Base-by-base conservation (phyloP, 169 alveolate species). In the Plasmodium cynomolgi region DNA sequence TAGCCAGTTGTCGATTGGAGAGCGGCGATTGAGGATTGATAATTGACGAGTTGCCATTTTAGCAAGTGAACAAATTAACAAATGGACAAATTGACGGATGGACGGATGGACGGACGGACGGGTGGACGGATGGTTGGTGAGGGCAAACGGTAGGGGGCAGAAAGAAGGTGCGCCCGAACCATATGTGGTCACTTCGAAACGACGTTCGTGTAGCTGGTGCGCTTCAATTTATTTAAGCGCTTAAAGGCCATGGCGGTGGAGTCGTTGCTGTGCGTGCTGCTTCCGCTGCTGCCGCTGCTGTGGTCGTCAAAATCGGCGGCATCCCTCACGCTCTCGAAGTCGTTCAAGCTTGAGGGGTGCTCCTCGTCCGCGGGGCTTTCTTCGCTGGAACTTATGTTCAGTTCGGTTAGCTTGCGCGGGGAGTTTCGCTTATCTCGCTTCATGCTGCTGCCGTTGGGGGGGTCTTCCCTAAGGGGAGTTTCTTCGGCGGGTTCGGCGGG, bases 201-300 rank as follows among this genome's bases (percentile, higher is more conserved):
- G 23, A 90, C 94, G 50, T 68, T 68, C 23, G 91, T 62, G 39
- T 90, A 90, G 58, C 94, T 90, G 8, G 94, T 90, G 37, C 94
- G 82, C 83, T 33, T 90, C 33, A 90, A 58, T 39, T 71, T 58
- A 29, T 90, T 90, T 23, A 90, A 41, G 4, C 94, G 31, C 54
- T 74, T 79, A 68, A 81, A 90, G 9, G 88, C 81, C 86, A 86
- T 86, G 34, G 90, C 94, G 2, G 94, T 81, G 26, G 94, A 90
- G 73, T 90, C 94, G 73, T 81, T 58, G 23, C 91, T 80, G 54
- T 81, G 74, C 2, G 72, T 47, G 54, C 91, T 90, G 37, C 81
- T 90, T 41, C 74, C 23, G 71, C 88, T 68, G 29, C 74, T 41
- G 5, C 41, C 74, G 33, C 77, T 71, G 17, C 50, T 81, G 47